phyloP scores from a whole-genome alignment of 139 green algal genomes.

The Chlorella vulgaris region DNA sequence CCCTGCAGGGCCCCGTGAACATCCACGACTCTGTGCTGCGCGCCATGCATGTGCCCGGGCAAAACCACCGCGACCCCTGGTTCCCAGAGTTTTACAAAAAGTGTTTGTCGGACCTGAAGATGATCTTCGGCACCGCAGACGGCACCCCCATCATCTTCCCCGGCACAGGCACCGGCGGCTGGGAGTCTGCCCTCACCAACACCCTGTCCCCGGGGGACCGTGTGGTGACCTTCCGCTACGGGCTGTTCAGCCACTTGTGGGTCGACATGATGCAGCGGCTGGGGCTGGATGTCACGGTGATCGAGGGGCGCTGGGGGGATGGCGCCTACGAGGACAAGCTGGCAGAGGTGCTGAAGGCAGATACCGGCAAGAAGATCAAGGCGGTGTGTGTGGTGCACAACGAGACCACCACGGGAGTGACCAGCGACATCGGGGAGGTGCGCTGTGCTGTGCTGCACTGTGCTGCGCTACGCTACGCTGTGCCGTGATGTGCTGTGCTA shows the following conservation, averaged over 20 bases:
- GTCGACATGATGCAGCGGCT: conserved; percentile 98
- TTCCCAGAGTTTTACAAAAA: conserved; percentile 88
- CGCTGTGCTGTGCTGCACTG: too few relatives aligned
- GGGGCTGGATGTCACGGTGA: conserved; percentile 88
- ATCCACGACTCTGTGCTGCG: conserved; percentile 90
- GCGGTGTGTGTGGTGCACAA: conserved; percentile 97
- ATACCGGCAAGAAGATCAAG: conserved; percentile 92
- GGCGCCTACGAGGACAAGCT: conserved; percentile 46
- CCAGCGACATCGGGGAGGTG: conserved; percentile 78
- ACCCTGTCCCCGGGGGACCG: conserved; percentile 95
- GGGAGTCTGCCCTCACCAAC: conserved; percentile 94
- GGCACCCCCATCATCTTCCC: conserved; percentile 95
- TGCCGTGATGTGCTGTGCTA: too few relatives aligned
- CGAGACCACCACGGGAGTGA: conserved; percentile 96
- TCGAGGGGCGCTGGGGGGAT: conserved; percentile 89
- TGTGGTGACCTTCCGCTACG: conserved; percentile 68
- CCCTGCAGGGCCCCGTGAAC: conserved; percentile 91
- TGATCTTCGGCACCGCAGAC: conserved; percentile 80
- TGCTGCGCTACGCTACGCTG: too few relatives aligned
- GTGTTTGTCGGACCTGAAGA: conserved; percentile 85
- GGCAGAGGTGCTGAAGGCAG: conserved; percentile 67
- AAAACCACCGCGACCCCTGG: conserved; percentile 95
- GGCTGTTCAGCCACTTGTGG: conserved; percentile 95
- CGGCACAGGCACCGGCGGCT: conserved; percentile 81
- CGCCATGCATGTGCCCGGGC: conserved; percentile 86